Conservation (phyloP, 805 yeast genomes). For the Wickerhamomyces ciferrii region DNA sequence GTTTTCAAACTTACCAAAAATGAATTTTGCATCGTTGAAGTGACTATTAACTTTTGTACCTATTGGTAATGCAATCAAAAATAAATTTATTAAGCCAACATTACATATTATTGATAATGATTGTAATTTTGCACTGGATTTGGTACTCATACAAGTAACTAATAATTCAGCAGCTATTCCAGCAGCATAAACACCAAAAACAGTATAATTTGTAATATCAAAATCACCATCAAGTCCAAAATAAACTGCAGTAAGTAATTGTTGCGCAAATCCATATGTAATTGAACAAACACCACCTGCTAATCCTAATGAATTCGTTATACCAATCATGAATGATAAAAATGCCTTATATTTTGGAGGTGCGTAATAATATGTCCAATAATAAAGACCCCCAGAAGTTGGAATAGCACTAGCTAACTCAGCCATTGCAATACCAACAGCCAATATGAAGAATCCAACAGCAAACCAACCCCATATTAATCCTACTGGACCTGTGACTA, state of each 20-base stretch:
- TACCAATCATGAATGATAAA: slow-evolving; percentile 53
- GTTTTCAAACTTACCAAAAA: slow-evolving; percentile 47
- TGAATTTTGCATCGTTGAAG: slow-evolving; percentile 43
- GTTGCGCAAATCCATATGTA: slow-evolving; percentile 56
- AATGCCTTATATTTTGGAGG: slow-evolving; percentile 43
- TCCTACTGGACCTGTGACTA: slow-evolving; percentile 50
- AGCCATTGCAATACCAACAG: slow-evolving; percentile 52
- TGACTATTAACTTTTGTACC: slow-evolving; percentile 32
- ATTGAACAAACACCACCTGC: slow-evolving; percentile 59
- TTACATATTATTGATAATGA: slow-evolving; percentile 48
- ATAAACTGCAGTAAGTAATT: slow-evolving; percentile 48
- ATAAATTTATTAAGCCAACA: slow-evolving; percentile 40
- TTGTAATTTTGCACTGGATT: slow-evolving; percentile 48
- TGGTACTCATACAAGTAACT: slow-evolving; percentile 48
- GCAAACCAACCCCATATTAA: slow-evolving; percentile 68
- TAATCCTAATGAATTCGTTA: slow-evolving; percentile 57
- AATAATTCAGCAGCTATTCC: slow-evolving; percentile 42
- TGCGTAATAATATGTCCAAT: slow-evolving; percentile 57
- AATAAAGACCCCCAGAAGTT: slow-evolving; percentile 67
- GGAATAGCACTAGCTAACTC: slow-evolving; percentile 61
- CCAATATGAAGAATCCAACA: slow-evolving; percentile 46
- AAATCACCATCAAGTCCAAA: slow-evolving; percentile 37
- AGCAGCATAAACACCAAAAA: slow-evolving; percentile 60
- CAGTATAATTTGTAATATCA: slow-evolving; percentile 41
- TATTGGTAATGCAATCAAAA: slow-evolving; percentile 54